Percentiles rank a stretch among this genome's conserved stretches.
Conservation (phyloP, 2,329 filamentous ascomycete species). For the Teratosphaeria viscida region DNA sequence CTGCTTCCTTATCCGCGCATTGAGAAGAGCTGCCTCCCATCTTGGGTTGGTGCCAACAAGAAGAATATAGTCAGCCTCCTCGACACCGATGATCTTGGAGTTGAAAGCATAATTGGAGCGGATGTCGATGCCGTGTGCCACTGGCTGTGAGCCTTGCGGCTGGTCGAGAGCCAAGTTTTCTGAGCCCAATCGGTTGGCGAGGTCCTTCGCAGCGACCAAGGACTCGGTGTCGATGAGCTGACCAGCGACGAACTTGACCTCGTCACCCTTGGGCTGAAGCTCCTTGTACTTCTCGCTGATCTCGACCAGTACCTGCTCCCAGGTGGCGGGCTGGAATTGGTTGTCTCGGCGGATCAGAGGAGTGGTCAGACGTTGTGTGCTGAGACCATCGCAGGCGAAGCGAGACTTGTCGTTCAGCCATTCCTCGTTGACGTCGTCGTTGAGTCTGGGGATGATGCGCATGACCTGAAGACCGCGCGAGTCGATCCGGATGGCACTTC, state of each 20-base stretch:
- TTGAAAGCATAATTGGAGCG: slow-evolving; percentile 96
- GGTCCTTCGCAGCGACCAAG: slow-evolving; percentile 90
- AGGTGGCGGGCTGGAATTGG: slow-evolving; percentile 84
- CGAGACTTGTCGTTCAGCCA: slow-evolving; percentile 99
- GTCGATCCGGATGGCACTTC: slow-evolving; percentile 91
- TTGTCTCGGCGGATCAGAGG: slow-evolving; percentile 80
- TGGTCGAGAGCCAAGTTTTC: slow-evolving; percentile 93
- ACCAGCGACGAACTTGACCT: slow-evolving; percentile 91
- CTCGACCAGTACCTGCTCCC: slow-evolving; percentile 90
- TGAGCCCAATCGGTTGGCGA: slow-evolving; percentile 91
- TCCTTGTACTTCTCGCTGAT: slow-evolving; percentile 71
- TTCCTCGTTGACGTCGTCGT: slow-evolving; percentile 97
- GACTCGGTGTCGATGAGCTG: slow-evolving; percentile 87
- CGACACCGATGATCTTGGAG: slow-evolving; percentile 84
- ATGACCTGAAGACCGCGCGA: slow-evolving; percentile 91
- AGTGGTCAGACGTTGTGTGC: slow-evolving; percentile 90
- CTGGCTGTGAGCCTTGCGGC: slow-evolving; percentile 67
- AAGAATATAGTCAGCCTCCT: slow-evolving; percentile 85
- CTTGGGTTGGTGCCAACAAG: slow-evolving; percentile 91
- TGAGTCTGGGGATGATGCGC: slow-evolving; percentile 83
- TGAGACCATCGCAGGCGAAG: slow-evolving; percentile 92
- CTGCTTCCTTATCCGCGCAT: slow-evolving; percentile 94
- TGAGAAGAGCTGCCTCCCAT: slow-evolving; percentile 88
- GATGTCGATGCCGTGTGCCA: slow-evolving; percentile 87
- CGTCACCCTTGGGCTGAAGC: slow-evolving; percentile 74